phyloP scores from a whole-genome alignment of 1,139 yeast species.

The Taphrina populina region DNA sequence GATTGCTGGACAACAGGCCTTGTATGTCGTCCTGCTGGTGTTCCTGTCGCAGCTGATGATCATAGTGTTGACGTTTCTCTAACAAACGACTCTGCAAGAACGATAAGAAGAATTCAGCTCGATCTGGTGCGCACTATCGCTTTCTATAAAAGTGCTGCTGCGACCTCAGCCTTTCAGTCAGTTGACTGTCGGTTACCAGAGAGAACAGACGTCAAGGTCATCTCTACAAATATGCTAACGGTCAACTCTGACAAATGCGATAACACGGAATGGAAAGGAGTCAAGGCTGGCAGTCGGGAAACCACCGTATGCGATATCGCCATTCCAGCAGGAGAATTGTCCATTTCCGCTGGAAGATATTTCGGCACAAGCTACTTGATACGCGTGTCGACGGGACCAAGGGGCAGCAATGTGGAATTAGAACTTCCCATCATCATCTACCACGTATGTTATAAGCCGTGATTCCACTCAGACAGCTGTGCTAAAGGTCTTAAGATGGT shows the following conservation, averaged over 20 bases:
- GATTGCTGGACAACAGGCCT: slow-evolving; percentile 35
- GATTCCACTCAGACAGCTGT: too few relatives aligned
- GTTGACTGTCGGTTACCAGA: slow-evolving; percentile 33
- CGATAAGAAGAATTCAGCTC: slow-evolving; percentile 11
- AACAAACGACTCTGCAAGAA: slow-evolving; percentile 33
- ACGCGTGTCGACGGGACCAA: slow-evolving; percentile 1
- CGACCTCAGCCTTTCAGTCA: slow-evolving; percentile 32
- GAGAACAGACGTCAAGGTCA: slow-evolving; percentile 19
- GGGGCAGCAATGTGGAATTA: slow-evolving; percentile 19
- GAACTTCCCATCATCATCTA: slow-evolving; percentile 25
- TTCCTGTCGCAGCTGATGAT: background rate
- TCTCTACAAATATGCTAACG: slow-evolving; percentile 22
- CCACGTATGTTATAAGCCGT: too few relatives aligned
- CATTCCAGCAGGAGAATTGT: slow-evolving; percentile 32
- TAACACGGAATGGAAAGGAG: slow-evolving; percentile 33
- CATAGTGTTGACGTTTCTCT: slow-evolving; percentile 31
- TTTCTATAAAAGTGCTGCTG: slow-evolving; percentile 32
- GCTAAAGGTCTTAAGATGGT: slow-evolving; percentile 1
- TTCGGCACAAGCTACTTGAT: slow-evolving; percentile 24
- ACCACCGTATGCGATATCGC: slow-evolving; percentile 23
- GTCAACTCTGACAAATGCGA: slow-evolving; percentile 16
- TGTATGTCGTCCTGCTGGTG: background rate
- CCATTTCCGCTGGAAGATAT: slow-evolving; percentile 33
- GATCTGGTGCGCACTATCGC: slow-evolving; percentile 32
- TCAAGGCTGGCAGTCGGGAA: slow-evolving; percentile 27